Evolutionary conservation across 768 basidiomycete species (phyloP), one percentile per base, ranked within the genome.

Genomic region (Suillus sp.): DNA sequence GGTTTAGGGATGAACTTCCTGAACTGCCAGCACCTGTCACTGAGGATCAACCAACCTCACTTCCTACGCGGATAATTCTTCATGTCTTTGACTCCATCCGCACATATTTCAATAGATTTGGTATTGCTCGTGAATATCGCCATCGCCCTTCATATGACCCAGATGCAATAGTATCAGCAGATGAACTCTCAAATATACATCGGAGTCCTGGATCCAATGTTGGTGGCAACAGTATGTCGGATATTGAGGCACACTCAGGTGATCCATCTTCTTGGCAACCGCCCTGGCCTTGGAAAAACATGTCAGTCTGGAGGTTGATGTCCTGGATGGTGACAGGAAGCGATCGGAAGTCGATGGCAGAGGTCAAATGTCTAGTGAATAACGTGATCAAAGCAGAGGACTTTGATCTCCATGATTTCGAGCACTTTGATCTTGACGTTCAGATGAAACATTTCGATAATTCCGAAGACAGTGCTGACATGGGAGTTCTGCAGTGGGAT

Each of bases 311-410:
- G 55, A 65, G 67, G 0, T 70, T 78, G 20, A 71, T 76, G 71
- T n/a, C 51, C 4, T 78, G 78, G 78, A 51, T 65, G 13, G 72
- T 71, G 56, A 66, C 64, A n/a, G 72, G 73, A 1, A 76, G 69
- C 3, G 66, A 45, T 9, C 14, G 20, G 2, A 78, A 77, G 60
- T 74, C 77, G 1, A 32, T 64, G 4, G 25, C 10, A 1, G 75
- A 76, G 38, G 42, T 72, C 0, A 59, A 76, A 18, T 61, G 65
- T 10, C 68, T 79, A 0, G 72, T 75, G 0, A 34, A 72, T n/a
- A 67, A 77, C 2, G 75, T 75, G 6, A 34, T 77, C 18, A 27
- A 63, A 1, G 64, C 65, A 5, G 14, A 45, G 10, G 72, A 74
- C 38, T 78, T 77, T 62, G 55, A 65, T 3, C 1, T 37, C 0